These are phyloP conservation scores for Cryptosporidium felis DNA, from an alignment of 169 alveolate species.

Conservation along the genomic window DNA sequence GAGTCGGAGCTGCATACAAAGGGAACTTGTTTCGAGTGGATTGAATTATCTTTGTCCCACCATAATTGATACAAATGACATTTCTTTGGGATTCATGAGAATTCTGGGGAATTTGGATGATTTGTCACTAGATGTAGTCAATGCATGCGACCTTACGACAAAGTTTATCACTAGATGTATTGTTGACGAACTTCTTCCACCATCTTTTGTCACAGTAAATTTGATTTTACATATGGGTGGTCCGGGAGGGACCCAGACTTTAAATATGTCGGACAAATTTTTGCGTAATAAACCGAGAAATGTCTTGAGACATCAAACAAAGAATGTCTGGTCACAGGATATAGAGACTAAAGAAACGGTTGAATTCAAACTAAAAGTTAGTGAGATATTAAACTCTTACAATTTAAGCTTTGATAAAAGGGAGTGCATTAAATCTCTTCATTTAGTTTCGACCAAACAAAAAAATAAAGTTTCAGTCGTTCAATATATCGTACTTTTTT, in stretches of 20 bases:
- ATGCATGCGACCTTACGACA: conserved; percentile 64
- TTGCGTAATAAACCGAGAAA: conserved; percentile 32
- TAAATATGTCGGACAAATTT: conserved; percentile 26
- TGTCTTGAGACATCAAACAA: conserved; percentile 43
- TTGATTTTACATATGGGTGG: conserved; percentile 70
- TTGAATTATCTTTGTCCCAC: conserved; percentile 24
- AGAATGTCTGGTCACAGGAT: conserved; percentile 34
- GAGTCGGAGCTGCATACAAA: conserved; percentile 36
- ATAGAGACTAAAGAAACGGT: neutral
- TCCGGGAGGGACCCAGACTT: conserved; percentile 60
- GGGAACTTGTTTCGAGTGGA: conserved; percentile 67
- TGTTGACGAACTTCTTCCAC: conserved; percentile 67
- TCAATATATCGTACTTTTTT: neutral
- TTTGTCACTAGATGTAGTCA: conserved; percentile 16
- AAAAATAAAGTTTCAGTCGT: neutral
- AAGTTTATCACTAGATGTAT: conserved; percentile 53
- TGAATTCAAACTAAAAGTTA: neutral
- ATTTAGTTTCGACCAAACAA: conserved; percentile 10
- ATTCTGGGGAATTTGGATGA: conserved; percentile 56
- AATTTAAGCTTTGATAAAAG: conserved; percentile 23
- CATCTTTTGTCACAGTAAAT: conserved; percentile 49
- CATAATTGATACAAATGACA: conserved; percentile 36
- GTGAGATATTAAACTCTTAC: neutral
- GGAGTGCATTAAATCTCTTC: conserved; percentile 41
- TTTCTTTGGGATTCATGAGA: conserved; percentile 48